Evolutionary conservation across 2,329 filamentous ascomycete species (phyloP).

Genomic region (Thielaviopsis cerberus): DNA sequence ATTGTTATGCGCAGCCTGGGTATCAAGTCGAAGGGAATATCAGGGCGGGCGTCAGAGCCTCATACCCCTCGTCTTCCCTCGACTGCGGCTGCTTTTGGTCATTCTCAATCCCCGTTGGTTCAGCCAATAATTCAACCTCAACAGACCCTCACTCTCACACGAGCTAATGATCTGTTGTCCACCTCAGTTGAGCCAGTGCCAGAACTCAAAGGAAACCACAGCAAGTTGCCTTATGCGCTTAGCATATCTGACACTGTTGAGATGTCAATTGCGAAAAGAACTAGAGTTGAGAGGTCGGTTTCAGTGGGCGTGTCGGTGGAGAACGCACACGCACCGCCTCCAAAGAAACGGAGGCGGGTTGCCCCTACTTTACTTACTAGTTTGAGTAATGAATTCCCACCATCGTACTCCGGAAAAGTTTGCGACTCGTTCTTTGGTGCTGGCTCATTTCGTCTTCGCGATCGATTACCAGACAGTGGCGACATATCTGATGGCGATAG

Average conservation of each 20-base stretch:
- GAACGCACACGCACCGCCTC: neutral
- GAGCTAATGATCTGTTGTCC: neutral
- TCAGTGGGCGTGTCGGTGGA: no score
- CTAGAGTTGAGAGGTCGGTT: neutral
- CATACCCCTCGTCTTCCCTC: neutral
- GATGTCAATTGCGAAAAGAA: neutral
- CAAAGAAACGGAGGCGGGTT: neutral
- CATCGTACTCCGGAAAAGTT: neutral
- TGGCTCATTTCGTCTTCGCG: constrained; percentile 1
- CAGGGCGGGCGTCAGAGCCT: neutral
- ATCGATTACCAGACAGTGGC: constrained; percentile 6
- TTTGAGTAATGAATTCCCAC: neutral
- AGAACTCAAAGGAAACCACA: no score
- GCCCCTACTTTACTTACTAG: neutral
- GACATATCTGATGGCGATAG: constrained; percentile 11
- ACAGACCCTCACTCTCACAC: neutral
- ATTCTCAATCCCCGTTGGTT: constrained; percentile 12
- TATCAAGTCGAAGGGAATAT: neutral
- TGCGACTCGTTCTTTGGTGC: constrained; percentile 15
- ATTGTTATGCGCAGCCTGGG: neutral
- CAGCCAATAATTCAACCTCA: neutral
- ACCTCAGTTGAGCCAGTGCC: neutral
- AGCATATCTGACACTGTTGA: neutral
- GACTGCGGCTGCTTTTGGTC: neutral
- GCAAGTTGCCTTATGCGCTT: neutral